Percentiles rank a stretch among this genome's conserved stretches.
Evolutionary conservation across 305 asterid species (phyloP).

Genomic region (Salvia sclarea): DNA sequence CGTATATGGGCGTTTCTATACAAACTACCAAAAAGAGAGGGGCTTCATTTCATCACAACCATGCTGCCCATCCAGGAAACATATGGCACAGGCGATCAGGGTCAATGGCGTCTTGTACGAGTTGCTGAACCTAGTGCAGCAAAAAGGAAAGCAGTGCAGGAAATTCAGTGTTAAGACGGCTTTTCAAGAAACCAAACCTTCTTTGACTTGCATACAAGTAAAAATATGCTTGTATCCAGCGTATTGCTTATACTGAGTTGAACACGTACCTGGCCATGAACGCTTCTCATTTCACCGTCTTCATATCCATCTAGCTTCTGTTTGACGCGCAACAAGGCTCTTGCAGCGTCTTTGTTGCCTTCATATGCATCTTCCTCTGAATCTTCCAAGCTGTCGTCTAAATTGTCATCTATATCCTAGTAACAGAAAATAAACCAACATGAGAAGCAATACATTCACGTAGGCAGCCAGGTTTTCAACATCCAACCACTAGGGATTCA

Average conservation of each 20-base stretch:
- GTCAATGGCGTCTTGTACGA: slow-evolving; percentile 88
- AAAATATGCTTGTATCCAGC: background rate
- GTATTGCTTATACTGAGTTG: slow-evolving; percentile 5
- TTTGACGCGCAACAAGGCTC: slow-evolving; percentile 94
- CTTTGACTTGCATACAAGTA: too few species aligned
- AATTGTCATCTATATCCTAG: slow-evolving; percentile 80
- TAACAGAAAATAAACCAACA: slow-evolving; percentile 25
- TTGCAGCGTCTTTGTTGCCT: slow-evolving; percentile 96
- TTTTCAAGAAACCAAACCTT: background rate
- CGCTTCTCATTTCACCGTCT: slow-evolving; percentile 98
- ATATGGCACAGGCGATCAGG: slow-evolving; percentile 88
- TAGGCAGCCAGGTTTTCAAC: slow-evolving; percentile 3
- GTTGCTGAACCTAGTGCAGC: slow-evolving; percentile 84
- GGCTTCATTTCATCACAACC: slow-evolving; percentile 58
- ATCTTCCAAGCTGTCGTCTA: slow-evolving; percentile 66
- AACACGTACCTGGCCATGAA: slow-evolving; percentile 80
- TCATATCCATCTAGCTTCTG: slow-evolving; percentile 99
- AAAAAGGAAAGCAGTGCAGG: background rate
- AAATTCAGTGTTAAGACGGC: background rate
- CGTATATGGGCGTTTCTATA: background rate
- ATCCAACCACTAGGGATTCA: too few species aligned
- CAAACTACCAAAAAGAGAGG: slow-evolving; percentile 24
- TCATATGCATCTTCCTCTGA: slow-evolving; percentile 75
- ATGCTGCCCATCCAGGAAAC: slow-evolving; percentile 99
- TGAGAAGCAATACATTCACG: slow-evolving; percentile 29